A percentile compares a stretch with the other conserved stretches of the same genome.
Conservation (phyloP, 352 stramenopile species). For the Phytophthora pistaciae region DNA sequence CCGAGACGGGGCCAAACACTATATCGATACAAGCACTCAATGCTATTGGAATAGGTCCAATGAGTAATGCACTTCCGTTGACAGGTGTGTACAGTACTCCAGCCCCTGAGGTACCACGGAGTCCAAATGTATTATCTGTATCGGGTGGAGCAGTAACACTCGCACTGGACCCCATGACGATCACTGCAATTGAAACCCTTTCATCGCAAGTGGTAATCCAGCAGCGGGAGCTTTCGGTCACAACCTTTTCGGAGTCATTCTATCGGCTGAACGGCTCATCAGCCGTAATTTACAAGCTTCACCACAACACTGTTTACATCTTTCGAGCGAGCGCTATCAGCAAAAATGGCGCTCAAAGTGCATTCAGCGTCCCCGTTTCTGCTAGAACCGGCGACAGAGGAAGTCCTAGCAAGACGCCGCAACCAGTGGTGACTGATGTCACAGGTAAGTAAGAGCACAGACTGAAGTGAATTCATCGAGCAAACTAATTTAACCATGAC, state of each 20-base stretch:
- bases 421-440: slow-evolving; percentile 32
- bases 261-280: slow-evolving; percentile 12
- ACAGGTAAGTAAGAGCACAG: slow-evolving; percentile 43
- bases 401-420: slow-evolving; percentile 47
- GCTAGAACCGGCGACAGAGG: slow-evolving; percentile 39
- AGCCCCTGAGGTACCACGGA: slow-evolving; percentile 6
- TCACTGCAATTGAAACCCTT: slow-evolving; percentile 3
- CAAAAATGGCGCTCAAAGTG: slow-evolving; percentile 23
- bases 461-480: background rate
- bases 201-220: slow-evolving; percentile 33
- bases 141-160: slow-evolving; percentile 40
- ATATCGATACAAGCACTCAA: slow-evolving; percentile 58
- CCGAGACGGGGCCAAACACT: slow-evolving; percentile 1
- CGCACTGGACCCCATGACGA: slow-evolving; percentile 13
- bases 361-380: slow-evolving; percentile 31
- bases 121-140: slow-evolving; percentile 10
- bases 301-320: slow-evolving; percentile 54
- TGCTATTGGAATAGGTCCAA: slow-evolving; percentile 36
- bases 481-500: background rate
- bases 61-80: slow-evolving; percentile 20
- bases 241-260: slow-evolving; percentile 33
- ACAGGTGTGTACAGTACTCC: background rate
- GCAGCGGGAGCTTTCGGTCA: slow-evolving; percentile 35
- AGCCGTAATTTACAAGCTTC: slow-evolving; percentile 55
- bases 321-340: slow-evolving; percentile 49